Conservation (phyloP, 1,284 basidiomycete genomes). For the Cerioporus squamosus region DNA sequence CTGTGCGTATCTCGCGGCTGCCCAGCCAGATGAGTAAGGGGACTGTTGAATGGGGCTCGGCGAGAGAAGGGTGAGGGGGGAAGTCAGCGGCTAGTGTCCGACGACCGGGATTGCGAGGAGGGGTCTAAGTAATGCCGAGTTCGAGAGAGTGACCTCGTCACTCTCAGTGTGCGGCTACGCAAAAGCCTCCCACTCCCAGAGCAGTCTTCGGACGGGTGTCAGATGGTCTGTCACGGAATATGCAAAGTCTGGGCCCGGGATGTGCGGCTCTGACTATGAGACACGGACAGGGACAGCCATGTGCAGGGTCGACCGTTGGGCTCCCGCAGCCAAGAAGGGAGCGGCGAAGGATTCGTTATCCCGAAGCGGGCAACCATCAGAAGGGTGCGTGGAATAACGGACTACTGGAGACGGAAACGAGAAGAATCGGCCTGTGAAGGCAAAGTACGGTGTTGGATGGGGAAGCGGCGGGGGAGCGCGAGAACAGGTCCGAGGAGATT, state of each 20-base stretch:
- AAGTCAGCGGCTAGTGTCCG: constrained; percentile 7
- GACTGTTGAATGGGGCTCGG: constrained; percentile 7
- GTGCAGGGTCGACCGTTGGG: constrained; percentile 1
- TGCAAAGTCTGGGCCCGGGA: constrained; percentile 1
- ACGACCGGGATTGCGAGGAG: neutral
- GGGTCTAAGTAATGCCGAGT: constrained; percentile 1
- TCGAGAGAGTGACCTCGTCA: neutral
- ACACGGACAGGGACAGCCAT: neutral
- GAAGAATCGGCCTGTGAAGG: constrained; percentile 14
- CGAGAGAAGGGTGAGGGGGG: constrained; percentile 3
- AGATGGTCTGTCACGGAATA: constrained; percentile 1
- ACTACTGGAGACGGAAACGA: constrained; percentile 7
- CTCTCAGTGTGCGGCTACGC: neutral
- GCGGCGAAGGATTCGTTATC: neutral
- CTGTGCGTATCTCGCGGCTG: constrained; percentile 8
- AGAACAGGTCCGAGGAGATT: constrained; percentile 23
- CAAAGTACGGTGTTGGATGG: constrained; percentile 3
- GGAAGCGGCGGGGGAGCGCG: constrained; percentile 14
- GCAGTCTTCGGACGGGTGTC: constrained; percentile 3
- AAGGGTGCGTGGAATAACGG: constrained; percentile 14
- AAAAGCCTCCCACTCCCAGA: neutral
- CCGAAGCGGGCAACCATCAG: constrained; percentile 16
- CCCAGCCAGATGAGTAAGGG: constrained; percentile 3
- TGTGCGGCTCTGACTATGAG: constrained; percentile 1
- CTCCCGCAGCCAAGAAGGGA: neutral